phyloP scores from a whole-genome alignment of 106 monocot species.

The Dactylorhiza incarnata region DNA sequence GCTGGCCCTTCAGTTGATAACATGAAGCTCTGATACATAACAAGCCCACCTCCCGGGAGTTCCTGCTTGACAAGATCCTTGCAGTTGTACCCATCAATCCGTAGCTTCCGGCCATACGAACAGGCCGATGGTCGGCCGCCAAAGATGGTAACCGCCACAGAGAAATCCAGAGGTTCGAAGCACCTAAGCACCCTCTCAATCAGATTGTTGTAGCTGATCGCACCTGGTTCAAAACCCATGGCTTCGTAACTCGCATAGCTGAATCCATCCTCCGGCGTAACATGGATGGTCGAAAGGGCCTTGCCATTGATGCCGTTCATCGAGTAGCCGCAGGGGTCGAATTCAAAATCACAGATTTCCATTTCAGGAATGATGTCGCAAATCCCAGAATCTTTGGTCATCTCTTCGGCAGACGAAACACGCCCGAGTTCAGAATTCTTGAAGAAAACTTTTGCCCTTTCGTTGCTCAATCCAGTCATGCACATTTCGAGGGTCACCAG shows the following conservation, averaged over 20 bases:
- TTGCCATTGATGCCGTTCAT: constrained; percentile 68
- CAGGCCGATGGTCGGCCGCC: constrained; percentile 14
- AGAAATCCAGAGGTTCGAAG: constrained; percentile 32
- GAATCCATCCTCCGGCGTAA: constrained; percentile 82
- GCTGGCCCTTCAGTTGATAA: background rate
- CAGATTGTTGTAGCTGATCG: constrained; percentile 17
- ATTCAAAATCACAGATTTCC: constrained; percentile 86
- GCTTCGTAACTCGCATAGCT: constrained; percentile 89
- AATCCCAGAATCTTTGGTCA: constrained; percentile 73
- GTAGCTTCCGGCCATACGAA: constrained; percentile 16
- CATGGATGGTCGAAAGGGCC: constrained; percentile 67
- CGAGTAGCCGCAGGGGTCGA: constrained; percentile 89
- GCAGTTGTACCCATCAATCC: constrained; percentile 16
- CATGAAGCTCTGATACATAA: constrained; percentile 36
- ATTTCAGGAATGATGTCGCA: constrained; percentile 63
- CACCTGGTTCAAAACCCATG: constrained; percentile 51
- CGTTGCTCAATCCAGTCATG: constrained; percentile 69
- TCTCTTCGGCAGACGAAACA: constrained; percentile 24
- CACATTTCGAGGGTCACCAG: constrained; percentile 90
- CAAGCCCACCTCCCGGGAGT: constrained; percentile 21
- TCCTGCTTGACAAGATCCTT: constrained; percentile 18
- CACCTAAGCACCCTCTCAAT: constrained; percentile 45
- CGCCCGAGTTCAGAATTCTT: constrained; percentile 30
- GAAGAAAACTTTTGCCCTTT: constrained; percentile 64
- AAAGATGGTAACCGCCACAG: constrained; percentile 34